Evolutionary conservation across 768 basidiomycete species (phyloP).

Genomic region (button mushroom (Agaricus bisporus)): DNA sequence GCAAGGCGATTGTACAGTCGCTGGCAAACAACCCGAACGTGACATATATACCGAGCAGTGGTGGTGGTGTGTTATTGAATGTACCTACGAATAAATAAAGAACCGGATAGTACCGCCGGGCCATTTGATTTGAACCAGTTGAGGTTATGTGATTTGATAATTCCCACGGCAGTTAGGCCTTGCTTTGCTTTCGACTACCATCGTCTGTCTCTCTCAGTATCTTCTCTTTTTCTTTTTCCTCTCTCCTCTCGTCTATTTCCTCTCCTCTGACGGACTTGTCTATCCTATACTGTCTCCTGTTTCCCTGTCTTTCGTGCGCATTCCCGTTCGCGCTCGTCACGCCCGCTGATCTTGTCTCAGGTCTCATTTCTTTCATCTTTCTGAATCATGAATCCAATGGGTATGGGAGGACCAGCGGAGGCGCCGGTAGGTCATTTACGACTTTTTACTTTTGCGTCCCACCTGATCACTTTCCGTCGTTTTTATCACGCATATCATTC

Average conservation of each 20-base stretch:
- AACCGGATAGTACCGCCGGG: slow-evolving; percentile 1
- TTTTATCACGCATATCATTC: slow-evolving; percentile 15
- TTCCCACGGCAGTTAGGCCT: slow-evolving; percentile 31
- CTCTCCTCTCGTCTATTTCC: slow-evolving; percentile 41
- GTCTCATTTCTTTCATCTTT: slow-evolving; percentile 50
- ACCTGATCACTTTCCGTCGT: slow-evolving; percentile 15
- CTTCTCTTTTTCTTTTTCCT: slow-evolving; percentile 43
- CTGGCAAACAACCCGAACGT: slow-evolving; percentile 77
- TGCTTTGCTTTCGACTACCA: slow-evolving; percentile 41
- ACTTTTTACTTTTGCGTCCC: slow-evolving; percentile 25
- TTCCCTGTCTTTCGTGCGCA: slow-evolving; percentile 49
- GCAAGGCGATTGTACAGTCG: slow-evolving; percentile 93
- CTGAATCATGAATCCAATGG: slow-evolving; percentile 73
- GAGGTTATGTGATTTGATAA: slow-evolving; percentile 27
- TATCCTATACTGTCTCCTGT: slow-evolving; percentile 43
- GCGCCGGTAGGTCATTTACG: slow-evolving; percentile 55
- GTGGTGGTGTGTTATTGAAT: slow-evolving; percentile 77
- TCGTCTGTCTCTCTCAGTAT: slow-evolving; percentile 39
- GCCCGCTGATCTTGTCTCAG: slow-evolving; percentile 21
- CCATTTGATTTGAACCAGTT: too few relatives aligned
- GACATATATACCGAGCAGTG: slow-evolving; percentile 80
- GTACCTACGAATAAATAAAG: slow-evolving; percentile 56
- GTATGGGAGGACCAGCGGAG: slow-evolving; percentile 65
- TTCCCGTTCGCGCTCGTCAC: slow-evolving; percentile 11
- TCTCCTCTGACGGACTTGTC: slow-evolving; percentile 54